Base-by-base conservation (phyloP, 345 rosid species). In the Populus alba region DNA sequence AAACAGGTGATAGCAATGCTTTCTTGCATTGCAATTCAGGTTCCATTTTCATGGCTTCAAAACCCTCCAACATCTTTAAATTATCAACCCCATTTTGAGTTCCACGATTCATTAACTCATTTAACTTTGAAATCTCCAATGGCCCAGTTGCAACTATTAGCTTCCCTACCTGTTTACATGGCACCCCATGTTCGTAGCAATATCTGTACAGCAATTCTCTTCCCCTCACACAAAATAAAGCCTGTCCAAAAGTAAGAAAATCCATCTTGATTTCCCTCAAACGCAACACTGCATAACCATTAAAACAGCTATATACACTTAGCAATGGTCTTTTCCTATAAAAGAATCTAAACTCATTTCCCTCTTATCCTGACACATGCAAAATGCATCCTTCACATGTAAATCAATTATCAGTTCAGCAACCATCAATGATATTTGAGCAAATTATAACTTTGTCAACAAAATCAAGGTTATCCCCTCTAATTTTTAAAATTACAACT, bases 1-100 rank as follows among this genome's bases (percentile, higher is more conserved):
- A 87, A 66, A 81, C 77, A 75, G 97, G 92, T 15, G 97, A 95
- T 17, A 90, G 74, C 72, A 95, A 85, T 9, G 99, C 99, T 79
- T 90, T 93, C 39, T 86, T 91, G 71, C 98, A 95, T 9, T 88
- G 86, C 86, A 95, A 82, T 43, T 86, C 79, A 53, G 98, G 97
- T 75, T 95, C 99, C 91, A 93, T 88, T 77, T 83, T 86, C 90
- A 85, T 79, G 41, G 96, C 96, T 74, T 92, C 94, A n/a, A 82
- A 83, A 71, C 91, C 96, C 63, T 93, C 96, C 83, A 93, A 62
- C 91, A 92, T 78, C 85, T 82, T 86, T 73, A 95, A 79, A 45
- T 89, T 88, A 12, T 76, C 79, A 31, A 92, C 96, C 45, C 98
- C 90, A 71, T 93, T 95, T 69, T 75, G 81, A 77, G 74, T 83